These are phyloP conservation scores for Mycena vulgaris DNA, from an alignment of 768 basidiomycete species.

Conservation along the genomic window DNA sequence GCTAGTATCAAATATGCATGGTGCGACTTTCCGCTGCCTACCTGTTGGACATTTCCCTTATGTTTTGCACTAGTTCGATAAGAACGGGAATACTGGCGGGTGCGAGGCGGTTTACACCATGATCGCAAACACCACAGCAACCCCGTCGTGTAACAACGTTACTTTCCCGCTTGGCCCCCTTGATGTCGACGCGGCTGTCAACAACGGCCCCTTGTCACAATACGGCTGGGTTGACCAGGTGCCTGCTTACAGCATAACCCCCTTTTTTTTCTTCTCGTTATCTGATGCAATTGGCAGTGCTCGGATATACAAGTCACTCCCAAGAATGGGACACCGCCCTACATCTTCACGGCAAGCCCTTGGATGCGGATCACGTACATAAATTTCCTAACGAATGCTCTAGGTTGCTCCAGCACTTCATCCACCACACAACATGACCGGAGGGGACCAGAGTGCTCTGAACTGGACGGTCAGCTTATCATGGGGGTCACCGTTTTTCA, in stretches of 20 bases:
- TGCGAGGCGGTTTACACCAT: conserved; percentile 74
- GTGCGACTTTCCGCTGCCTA: conserved; percentile 48
- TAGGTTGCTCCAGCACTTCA: conserved; percentile 74
- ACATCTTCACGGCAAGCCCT: conserved; percentile 65
- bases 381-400: not conserved
- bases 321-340: conserved; percentile 73
- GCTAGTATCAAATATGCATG: conserved; percentile 79
- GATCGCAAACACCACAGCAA: conserved; percentile 58
- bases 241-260: conserved; percentile 14
- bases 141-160: conserved; percentile 65
- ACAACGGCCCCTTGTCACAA: conserved; percentile 67
- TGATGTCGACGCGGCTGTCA: conserved; percentile 60
- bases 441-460: conserved; percentile 55
- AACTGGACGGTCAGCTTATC: conserved; percentile 71
- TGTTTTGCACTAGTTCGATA: conserved; percentile 68
- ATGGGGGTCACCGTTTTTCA: conserved; percentile 63
- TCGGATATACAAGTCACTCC: conserved; percentile 69
- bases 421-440: conserved; percentile 72
- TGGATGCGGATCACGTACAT: not conserved
- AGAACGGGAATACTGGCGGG: conserved; percentile 70
- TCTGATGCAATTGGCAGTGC: conserved; percentile 56
- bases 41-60: conserved; percentile 3
- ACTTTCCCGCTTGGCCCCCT: conserved; percentile 61
- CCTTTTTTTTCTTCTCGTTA: not conserved
- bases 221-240: conserved; percentile 75